Base-by-base conservation (phyloP, 2,329 filamentous ascomycete genomes). In the Pseudogymnoascus sp. region DNA sequence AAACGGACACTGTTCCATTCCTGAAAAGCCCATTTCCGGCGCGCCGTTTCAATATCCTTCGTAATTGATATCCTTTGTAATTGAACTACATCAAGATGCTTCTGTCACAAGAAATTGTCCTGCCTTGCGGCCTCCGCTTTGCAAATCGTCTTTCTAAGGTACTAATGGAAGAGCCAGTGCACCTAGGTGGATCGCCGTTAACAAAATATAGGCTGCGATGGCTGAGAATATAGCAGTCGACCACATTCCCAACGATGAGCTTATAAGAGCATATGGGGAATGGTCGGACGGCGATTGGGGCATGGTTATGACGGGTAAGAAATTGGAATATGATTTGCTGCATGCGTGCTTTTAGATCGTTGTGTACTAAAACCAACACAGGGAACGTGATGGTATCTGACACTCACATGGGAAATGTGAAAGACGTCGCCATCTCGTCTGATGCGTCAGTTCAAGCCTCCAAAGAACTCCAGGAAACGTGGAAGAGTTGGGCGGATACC, bases 211-310 rank as follows among this genome's bases (percentile, higher is more conserved):
- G 66, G 76, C 82, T 49, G 80, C 83, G 33, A 77, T 84, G 73
- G 76, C 80, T 4, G 78, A 83, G 65, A 66, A 66, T 4, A 70
- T 80, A 69, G 73, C 75, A 26, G 73, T 76, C 65, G 70, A 68
- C 4, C 65, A 78, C 29, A 73, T 78, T 0, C 82, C 82, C 0
- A 75, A 75, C 11, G 68, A 77, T 6, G 70, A 74, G 1, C 73
- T 81, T 12, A 58, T 73, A 2, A 70, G 77, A 2, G 74, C 79
- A 0, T 87, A 87, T 66, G 71, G 73, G 1, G 69, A 73, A 66
- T 87, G 83, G 84, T 78, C 78, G 0, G 71, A 78, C 7, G 80
- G 80, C 2, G 77, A 75, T n/a, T 83, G 80, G 80, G 81, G 81
- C 1, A 69, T 81, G 65, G 65, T 83, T 11, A 60, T 83, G n/a